These are phyloP conservation scores for Lyophyllum semitale DNA, from an alignment of 768 basidiomycete genomes.

Conservation along the genomic window DNA sequence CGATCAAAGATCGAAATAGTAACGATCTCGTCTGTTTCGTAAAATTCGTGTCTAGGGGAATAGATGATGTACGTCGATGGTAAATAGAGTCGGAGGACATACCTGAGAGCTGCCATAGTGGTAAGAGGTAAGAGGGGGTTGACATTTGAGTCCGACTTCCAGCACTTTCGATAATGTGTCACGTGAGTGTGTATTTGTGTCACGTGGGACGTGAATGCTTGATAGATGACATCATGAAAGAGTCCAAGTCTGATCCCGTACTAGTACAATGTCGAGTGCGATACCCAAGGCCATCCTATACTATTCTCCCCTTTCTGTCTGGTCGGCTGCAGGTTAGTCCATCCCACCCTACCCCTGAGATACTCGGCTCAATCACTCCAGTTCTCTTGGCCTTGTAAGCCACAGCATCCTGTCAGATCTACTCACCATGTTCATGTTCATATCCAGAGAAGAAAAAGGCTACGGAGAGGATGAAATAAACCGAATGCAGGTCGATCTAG, in stretches of 20 bases:
- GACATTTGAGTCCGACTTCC: constrained; percentile 1
- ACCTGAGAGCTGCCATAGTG: constrained; percentile 17
- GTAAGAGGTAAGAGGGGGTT: neutral
- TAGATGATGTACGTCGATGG: neutral
- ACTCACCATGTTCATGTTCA: constrained; percentile 11
- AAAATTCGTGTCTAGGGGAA: constrained; percentile 73
- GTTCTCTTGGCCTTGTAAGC: constrained; percentile 61
- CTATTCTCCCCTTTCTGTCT: constrained; percentile 58
- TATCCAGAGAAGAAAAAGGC: constrained; percentile 71
- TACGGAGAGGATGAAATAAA: constrained; percentile 79
- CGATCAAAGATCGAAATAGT: constrained; percentile 79
- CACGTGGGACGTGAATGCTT: neutral
- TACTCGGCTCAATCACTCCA: constrained; percentile 18
- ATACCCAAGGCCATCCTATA: constrained; percentile 84
- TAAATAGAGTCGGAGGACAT: neutral
- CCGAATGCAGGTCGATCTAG: constrained; percentile 65
- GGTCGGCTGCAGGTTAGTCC: constrained; percentile 65
- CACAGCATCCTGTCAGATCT: neutral
- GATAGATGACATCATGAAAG: constrained; percentile 6
- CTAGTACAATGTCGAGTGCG: constrained; percentile 27
- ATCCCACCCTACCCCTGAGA: neutral
- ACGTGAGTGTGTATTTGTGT: constrained; percentile 2
- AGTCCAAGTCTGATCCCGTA: constrained; percentile 8
- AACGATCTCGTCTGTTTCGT: constrained; percentile 79
- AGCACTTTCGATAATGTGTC: constrained; percentile 18